A percentile compares a stretch with the other conserved stretches of the same genome.
These are phyloP conservation scores for Protomyces gravidus DNA, from an alignment of 1,139 yeast species.

Conservation along the genomic window DNA sequence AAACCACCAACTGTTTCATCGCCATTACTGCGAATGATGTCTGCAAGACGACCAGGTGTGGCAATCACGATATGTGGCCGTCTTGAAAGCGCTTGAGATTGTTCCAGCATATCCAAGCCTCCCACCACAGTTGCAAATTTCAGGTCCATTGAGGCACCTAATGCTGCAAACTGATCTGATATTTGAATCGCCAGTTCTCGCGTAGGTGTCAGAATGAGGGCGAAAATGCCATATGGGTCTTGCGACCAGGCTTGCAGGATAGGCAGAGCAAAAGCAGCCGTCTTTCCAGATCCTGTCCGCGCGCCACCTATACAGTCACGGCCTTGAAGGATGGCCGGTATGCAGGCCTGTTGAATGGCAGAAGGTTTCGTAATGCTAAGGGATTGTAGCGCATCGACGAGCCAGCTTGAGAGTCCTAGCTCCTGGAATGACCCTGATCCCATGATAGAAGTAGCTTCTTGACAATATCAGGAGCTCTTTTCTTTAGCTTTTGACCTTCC, in stretches of 20 bases:
- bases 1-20: conserved; percentile 81
- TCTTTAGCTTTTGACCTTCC: not conserved
- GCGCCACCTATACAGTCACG: conserved; percentile 98
- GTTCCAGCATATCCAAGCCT: conserved; percentile 87
- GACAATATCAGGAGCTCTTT: too few relatives aligned
- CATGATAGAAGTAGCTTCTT: too few relatives aligned
- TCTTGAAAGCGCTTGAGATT: conserved; percentile 71
- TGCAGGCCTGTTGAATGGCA: conserved; percentile 79
- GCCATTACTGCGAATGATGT: conserved; percentile 81
- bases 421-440: conserved; percentile 53
- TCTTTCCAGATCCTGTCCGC: conserved; percentile 96
- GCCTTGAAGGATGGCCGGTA: conserved; percentile 76
- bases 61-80: conserved; percentile 94
- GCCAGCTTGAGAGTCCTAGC: conserved; percentile 82
- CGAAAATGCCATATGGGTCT: conserved; percentile 91
- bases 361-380: conserved; percentile 85
- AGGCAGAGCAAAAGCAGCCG: conserved; percentile 95
- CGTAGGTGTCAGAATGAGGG: conserved; percentile 86
- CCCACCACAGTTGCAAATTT: conserved; percentile 81
- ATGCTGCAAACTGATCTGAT: conserved; percentile 91
- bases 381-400: conserved; percentile 68
- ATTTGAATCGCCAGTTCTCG: conserved; percentile 92
- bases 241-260: conserved; percentile 91
- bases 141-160: conserved; percentile 85
- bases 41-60: conserved; percentile 95